These are phyloP conservation scores for Ganoderma lingzhi DNA, from an alignment of 1,284 basidiomycete genomes.

Conservation along the genomic window DNA sequence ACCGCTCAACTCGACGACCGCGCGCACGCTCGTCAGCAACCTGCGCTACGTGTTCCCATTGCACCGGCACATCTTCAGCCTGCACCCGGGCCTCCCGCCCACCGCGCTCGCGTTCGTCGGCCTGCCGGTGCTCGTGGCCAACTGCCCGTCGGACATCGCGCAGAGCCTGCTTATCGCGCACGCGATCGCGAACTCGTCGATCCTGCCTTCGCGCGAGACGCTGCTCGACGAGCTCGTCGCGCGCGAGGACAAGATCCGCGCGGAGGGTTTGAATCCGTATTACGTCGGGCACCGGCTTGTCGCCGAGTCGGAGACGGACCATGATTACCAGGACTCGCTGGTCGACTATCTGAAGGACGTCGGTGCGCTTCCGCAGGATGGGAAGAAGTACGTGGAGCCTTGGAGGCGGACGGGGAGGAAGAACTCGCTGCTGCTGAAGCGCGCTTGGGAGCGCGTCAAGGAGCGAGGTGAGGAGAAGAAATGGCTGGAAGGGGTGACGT, in stretches of 20 bases:
- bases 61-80: constrained; percentile 59
- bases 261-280: constrained; percentile 56
- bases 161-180: constrained; percentile 57
- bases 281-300: constrained; percentile 56
- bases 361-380: constrained; percentile 50
- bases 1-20: constrained; percentile 37
- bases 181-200: constrained; percentile 50
- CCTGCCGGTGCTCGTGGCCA: constrained; percentile 52
- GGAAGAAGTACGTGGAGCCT: constrained; percentile 54
- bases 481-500: constrained; percentile 49
- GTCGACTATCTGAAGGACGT: constrained; percentile 52
- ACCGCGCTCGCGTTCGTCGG: constrained; percentile 65
- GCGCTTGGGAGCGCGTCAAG: constrained; percentile 56
- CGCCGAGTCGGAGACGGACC: constrained; percentile 44
- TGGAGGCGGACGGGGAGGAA: constrained; percentile 52
- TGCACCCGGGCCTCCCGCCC: constrained; percentile 53
- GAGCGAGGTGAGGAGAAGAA: constrained; percentile 43
- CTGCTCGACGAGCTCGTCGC: constrained; percentile 50
- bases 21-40: constrained; percentile 52
- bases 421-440: constrained; percentile 45
- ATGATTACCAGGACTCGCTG: constrained; percentile 58
- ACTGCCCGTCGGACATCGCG: constrained; percentile 59
- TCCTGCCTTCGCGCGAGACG: constrained; percentile 50
- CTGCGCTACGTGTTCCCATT: constrained; percentile 62
- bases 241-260: constrained; percentile 49